phyloP scores from a whole-genome alignment of 1,284 basidiomycete species.

The Tylopilus sp. region DNA sequence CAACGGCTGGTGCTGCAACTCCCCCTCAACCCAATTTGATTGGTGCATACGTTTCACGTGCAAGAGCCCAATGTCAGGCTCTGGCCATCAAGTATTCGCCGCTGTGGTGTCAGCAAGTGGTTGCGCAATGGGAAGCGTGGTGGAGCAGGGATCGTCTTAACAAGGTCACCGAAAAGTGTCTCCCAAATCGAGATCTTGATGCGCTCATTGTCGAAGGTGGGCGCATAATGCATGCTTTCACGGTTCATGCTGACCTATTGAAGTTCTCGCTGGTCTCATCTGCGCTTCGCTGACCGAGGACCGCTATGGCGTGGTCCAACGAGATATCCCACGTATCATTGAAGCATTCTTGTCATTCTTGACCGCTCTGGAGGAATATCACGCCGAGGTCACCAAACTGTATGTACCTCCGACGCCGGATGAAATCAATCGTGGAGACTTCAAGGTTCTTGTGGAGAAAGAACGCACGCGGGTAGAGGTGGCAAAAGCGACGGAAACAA shows the following conservation, averaged over 20 bases:
- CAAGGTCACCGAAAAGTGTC: slow-evolving; percentile 49
- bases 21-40: slow-evolving; percentile 8
- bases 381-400: slow-evolving; percentile 43
- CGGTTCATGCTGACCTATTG: neutral
- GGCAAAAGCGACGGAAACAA: slow-evolving; percentile 50
- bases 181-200: slow-evolving; percentile 62
- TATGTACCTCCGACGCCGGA: slow-evolving; percentile 39
- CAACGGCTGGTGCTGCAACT: slow-evolving; percentile 1
- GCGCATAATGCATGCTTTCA: slow-evolving; percentile 15
- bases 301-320: slow-evolving; percentile 77
- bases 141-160: slow-evolving; percentile 58
- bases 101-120: slow-evolving; percentile 26
- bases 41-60: slow-evolving; percentile 17
- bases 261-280: slow-evolving; percentile 69
- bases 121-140: slow-evolving; percentile 41
- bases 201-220: slow-evolving; percentile 57
- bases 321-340: slow-evolving; percentile 77
- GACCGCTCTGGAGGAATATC: slow-evolving; percentile 62
- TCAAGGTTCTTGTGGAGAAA: slow-evolving; percentile 26
- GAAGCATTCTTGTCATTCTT: slow-evolving; percentile 74
- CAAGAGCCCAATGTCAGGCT: slow-evolving; percentile 5
- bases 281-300: slow-evolving; percentile 78
- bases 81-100: slow-evolving; percentile 34
- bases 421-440: slow-evolving; percentile 37
- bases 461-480: slow-evolving; percentile 44